A percentile compares a stretch with the other conserved stretches of the same genome.
Evolutionary conservation across 768 basidiomycete genomes (phyloP).

Genomic region (Cyclocybe aegerita): DNA sequence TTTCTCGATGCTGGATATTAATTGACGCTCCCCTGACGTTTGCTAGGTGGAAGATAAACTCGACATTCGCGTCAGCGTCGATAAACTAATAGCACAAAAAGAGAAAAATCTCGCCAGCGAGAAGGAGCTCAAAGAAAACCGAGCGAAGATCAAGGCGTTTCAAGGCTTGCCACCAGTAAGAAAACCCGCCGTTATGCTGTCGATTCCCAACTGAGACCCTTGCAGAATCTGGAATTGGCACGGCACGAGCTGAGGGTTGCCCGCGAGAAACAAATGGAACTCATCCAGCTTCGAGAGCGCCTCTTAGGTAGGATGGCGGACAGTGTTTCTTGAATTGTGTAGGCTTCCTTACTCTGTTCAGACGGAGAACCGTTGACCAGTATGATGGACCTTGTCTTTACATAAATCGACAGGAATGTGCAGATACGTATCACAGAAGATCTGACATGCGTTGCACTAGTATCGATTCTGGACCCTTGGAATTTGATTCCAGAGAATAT

Average conservation of each 20-base stretch:
- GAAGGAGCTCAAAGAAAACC: slow-evolving; percentile 40
- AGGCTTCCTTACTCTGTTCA: no score
- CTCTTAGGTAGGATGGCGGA: slow-evolving; percentile 45
- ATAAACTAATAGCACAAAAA: slow-evolving; percentile 37
- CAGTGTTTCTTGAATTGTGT: slow-evolving; percentile 24
- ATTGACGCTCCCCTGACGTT: background rate
- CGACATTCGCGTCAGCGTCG: slow-evolving; percentile 31
- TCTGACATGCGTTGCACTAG: no score
- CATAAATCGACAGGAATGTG: no score
- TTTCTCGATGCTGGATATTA: no score
- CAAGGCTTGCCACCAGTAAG: slow-evolving; percentile 49
- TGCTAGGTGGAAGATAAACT: slow-evolving; percentile 29
- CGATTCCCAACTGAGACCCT: background rate
- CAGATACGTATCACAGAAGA: no score
- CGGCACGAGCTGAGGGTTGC: slow-evolving; percentile 39
- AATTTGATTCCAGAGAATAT: no score
- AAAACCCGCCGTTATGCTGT: background rate
- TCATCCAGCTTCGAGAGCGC: slow-evolving; percentile 47
- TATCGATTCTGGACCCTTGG: no score
- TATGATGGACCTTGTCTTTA: no score
- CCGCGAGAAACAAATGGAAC: slow-evolving; percentile 41
- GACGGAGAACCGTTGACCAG: no score
- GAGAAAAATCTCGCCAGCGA: slow-evolving; percentile 34
- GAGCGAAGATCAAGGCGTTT: slow-evolving; percentile 44
- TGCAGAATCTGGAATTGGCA: slow-evolving; percentile 47